Conservation (phyloP, 78 protist species). For the Dictyostelium firmibasis region DNA sequence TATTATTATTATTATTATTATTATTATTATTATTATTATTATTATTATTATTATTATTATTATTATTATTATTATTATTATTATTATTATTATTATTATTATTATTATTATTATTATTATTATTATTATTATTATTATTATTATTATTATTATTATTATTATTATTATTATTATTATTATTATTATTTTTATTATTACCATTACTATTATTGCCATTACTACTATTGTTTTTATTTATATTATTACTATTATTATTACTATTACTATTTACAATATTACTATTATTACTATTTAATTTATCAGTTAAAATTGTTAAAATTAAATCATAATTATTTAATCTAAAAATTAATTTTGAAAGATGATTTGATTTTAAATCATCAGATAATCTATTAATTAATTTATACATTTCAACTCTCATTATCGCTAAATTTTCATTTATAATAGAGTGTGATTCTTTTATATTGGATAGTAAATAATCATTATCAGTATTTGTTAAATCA, state of each 20-base stretch:
- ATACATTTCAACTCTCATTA: constrained; percentile 35
- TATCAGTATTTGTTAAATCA: background rate
- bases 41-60: background rate
- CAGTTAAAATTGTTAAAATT: constrained; percentile 44
- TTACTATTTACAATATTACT: background rate
- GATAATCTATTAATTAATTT: constrained; percentile 16
- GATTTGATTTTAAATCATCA: constrained; percentile 16
- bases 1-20: background rate
- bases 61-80: background rate
- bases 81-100: background rate
- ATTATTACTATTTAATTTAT: background rate
- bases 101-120: background rate
- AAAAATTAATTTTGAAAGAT: background rate
- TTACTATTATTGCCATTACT: background rate
- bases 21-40: background rate
- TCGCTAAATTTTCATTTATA: constrained; percentile 23
- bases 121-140: background rate
- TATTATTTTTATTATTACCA: background rate
- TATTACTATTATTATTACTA: too few species aligned
- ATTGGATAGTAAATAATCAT: background rate
- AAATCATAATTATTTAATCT: constrained; percentile 53
- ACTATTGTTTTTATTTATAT: too few species aligned
- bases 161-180: background rate
- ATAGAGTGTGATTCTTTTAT: background rate
- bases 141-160: background rate